These are phyloP conservation scores for Creolimax fragrantissima DNA, from an alignment of 78 protist genomes.

Conservation along the genomic window DNA sequence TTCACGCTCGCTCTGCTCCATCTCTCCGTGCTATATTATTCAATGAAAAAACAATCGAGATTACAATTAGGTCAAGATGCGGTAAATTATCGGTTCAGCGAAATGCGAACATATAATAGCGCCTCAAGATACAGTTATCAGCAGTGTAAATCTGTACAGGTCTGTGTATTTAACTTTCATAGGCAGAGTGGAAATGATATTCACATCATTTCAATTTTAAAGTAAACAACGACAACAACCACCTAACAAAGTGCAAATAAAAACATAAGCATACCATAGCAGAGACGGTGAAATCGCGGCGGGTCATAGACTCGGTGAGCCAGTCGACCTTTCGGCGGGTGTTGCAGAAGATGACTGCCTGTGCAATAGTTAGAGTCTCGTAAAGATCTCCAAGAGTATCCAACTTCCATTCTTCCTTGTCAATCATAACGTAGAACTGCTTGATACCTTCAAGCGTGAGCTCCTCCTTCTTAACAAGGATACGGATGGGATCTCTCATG, in stretches of 20 bases:
- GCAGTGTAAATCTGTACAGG: too few species aligned
- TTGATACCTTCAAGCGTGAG: slow-evolving; percentile 97
- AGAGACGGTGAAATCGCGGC: slow-evolving; percentile 83
- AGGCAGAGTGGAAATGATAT: too few species aligned
- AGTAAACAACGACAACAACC: too few species aligned
- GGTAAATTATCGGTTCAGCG: too few species aligned
- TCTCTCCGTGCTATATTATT: slow-evolving; percentile 61
- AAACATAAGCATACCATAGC: slow-evolving; percentile 58
- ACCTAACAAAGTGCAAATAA: too few species aligned
- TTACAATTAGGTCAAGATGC: too few species aligned
- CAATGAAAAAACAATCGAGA: too few species aligned
- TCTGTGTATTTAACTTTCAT: too few species aligned
- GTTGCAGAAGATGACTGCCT: slow-evolving; percentile 73
- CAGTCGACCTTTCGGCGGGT: slow-evolving; percentile 79
- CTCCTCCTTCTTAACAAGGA: slow-evolving; percentile 96
- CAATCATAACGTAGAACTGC: slow-evolving; percentile 94
- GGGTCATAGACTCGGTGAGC: slow-evolving; percentile 80
- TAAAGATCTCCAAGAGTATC: slow-evolving; percentile 97
- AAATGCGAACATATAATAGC: too few species aligned
- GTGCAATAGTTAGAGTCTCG: slow-evolving; percentile 68
- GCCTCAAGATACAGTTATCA: too few species aligned
- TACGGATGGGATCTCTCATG: slow-evolving; percentile 94
- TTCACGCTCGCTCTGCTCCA: slow-evolving; percentile 93
- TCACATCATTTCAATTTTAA: too few species aligned
- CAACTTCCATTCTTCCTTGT: slow-evolving; percentile 91